These are phyloP conservation scores for Populus hybrid DNA, from an alignment of 441 rosid genomes.

Conservation along the genomic window DNA sequence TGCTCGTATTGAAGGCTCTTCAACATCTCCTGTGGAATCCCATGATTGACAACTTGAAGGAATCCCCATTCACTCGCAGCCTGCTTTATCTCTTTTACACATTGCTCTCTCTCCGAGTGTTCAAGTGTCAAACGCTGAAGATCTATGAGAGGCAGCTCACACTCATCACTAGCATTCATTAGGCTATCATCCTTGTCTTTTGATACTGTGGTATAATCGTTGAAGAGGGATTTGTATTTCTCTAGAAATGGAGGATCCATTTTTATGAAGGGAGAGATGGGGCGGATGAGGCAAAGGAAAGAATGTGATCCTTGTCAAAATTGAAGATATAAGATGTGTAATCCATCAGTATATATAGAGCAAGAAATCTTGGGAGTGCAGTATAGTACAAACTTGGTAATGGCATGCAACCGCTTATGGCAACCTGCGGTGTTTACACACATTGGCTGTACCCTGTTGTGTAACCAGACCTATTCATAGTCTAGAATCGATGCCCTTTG, in stretches of 20 bases:
- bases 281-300: too few species aligned
- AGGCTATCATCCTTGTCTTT: not conserved
- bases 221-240: not conserved
- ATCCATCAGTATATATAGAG: not conserved
- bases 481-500: not conserved
- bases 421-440: too few species aligned
- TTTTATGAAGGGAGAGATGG: too few species aligned
- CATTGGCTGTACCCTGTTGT: too few species aligned
- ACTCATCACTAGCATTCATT: not conserved
- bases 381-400: not conserved
- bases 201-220: not conserved
- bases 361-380: not conserved
- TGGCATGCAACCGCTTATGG: not conserved
- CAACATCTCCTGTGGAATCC: constrained; percentile 38
- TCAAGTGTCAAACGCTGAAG: not conserved
- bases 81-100: constrained; percentile 37
- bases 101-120: constrained; percentile 1
- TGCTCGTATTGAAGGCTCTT: constrained; percentile 41
- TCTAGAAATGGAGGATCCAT: not conserved
- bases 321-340: not conserved
- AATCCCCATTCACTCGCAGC: constrained; percentile 72
- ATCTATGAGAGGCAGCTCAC: not conserved
- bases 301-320: not conserved
- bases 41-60: constrained; percentile 63
- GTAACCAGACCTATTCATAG: too few species aligned